Conservation (phyloP, 2,329 filamentous ascomycete species). For the Chaetothyriales sp. region DNA sequence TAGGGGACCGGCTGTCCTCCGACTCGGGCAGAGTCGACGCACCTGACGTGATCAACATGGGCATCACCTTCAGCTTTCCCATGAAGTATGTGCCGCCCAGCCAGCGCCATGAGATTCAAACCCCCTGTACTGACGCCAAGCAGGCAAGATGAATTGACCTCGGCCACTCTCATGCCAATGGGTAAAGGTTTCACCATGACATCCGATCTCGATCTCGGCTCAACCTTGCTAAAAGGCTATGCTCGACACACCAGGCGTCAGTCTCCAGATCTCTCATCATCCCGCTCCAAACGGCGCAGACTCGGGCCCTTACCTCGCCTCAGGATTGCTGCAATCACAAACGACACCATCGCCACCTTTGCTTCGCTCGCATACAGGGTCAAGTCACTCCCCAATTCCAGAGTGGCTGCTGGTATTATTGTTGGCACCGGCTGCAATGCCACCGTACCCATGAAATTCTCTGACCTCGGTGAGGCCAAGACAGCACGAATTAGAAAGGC, state of each 20-base stretch:
- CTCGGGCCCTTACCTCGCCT: conserved; percentile 43
- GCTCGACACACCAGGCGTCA: conserved; percentile 34
- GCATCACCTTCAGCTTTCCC: conserved; percentile 36
- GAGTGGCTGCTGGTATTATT: conserved; percentile 64
- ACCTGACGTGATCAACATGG: conserved; percentile 33
- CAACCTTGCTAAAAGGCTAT: conserved; percentile 40
- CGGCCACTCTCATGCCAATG: conserved; percentile 43
- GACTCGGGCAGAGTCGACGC: conserved; percentile 25
- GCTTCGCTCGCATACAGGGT: conserved; percentile 62
- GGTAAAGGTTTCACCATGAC: conserved; percentile 44
- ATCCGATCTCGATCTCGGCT: conserved; percentile 38
- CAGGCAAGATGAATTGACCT: conserved; percentile 38
- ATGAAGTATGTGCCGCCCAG: conserved; percentile 28
- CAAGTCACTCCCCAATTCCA: conserved; percentile 43
- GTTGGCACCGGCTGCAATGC: conserved; percentile 71
- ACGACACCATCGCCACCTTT: conserved; percentile 66
- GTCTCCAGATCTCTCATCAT: conserved; percentile 21
- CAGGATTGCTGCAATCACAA: conserved; percentile 60
- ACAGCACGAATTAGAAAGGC: conserved; percentile 34
- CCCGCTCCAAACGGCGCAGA: conserved; percentile 31
- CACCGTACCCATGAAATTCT: conserved; percentile 55
- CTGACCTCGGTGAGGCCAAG: conserved; percentile 49
- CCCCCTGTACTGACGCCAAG: conserved; percentile 7
- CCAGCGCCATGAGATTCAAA: background rate
- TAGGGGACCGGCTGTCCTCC: conserved; percentile 36